These are phyloP conservation scores for Cladophialophora immunda DNA, from an alignment of 2,329 filamentous ascomycete species.

Conservation along the genomic window DNA sequence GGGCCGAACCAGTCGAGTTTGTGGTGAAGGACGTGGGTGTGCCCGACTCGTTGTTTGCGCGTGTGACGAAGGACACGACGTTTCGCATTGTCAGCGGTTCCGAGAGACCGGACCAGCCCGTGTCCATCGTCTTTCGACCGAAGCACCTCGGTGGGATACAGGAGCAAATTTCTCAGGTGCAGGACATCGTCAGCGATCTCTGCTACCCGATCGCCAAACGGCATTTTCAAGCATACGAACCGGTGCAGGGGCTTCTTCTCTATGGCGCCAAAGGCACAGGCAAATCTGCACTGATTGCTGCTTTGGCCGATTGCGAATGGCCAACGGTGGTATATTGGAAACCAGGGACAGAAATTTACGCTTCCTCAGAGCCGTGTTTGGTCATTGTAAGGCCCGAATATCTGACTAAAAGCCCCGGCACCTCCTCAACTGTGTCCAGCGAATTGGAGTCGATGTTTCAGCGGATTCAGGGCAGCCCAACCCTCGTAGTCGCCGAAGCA, in stretches of 20 bases:
- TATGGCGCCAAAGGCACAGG: constrained; percentile 86
- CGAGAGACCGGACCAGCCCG: neutral
- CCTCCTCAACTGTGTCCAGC: constrained; percentile 47
- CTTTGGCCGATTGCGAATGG: constrained; percentile 74
- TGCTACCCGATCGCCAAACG: constrained; percentile 22
- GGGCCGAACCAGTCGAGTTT: constrained; percentile 45
- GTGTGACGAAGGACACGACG: constrained; percentile 28
- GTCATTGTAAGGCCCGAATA: constrained; percentile 31
- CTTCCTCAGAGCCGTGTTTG: constrained; percentile 39
- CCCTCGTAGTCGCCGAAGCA: constrained; percentile 79
- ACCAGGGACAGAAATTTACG: constrained; percentile 59
- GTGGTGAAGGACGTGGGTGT: constrained; percentile 34
- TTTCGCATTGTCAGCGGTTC: constrained; percentile 24
- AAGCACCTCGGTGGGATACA: constrained; percentile 35
- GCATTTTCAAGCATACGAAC: constrained; percentile 31
- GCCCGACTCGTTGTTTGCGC: constrained; percentile 27
- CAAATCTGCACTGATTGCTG: constrained; percentile 77
- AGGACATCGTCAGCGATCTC: constrained; percentile 32
- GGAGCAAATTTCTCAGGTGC: constrained; percentile 30
- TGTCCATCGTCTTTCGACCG: constrained; percentile 29
- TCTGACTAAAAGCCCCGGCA: constrained; percentile 38
- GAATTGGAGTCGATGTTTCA: constrained; percentile 52
- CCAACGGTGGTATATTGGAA: constrained; percentile 66
- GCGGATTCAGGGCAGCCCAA: constrained; percentile 57
- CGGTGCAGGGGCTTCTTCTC: constrained; percentile 71